Evolutionary conservation across 176 grass and related monocot genomes (phyloP).

Genomic region (Lolium rigidum): DNA sequence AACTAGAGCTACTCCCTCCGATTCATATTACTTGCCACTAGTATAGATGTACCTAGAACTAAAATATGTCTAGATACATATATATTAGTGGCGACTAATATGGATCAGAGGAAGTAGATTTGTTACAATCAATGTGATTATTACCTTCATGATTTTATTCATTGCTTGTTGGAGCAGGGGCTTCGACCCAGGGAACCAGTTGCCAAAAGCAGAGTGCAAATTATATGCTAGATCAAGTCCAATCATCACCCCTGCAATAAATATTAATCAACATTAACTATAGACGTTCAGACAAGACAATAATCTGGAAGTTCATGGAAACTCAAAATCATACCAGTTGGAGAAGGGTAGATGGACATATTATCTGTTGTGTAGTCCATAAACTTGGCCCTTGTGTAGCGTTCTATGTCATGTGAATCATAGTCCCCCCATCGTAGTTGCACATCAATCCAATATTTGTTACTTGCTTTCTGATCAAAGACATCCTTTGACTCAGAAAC

Average conservation of each 20-base stretch:
- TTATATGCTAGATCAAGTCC: slow-evolving; percentile 97
- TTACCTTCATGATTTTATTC: slow-evolving; percentile 99
- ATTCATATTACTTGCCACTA: too few relatives aligned
- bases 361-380: slow-evolving; percentile 99
- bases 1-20: not conserved
- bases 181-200: slow-evolving; percentile 99
- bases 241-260: slow-evolving; percentile 94
- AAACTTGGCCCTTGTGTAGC: slow-evolving; percentile 97
- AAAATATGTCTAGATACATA: too few relatives aligned
- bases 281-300: not conserved
- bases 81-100: too few relatives aligned
- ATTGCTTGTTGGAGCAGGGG: slow-evolving; percentile 95
- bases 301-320: slow-evolving; percentile 11
- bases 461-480: slow-evolving; percentile 97
- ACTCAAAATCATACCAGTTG: slow-evolving; percentile 71
- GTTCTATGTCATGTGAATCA: slow-evolving; percentile 98
- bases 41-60: too few relatives aligned
- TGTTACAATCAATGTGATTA: slow-evolving; percentile 26
- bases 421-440: slow-evolving; percentile 98
- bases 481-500: slow-evolving; percentile 97
- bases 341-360: slow-evolving; percentile 99
- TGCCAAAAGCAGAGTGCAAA: slow-evolving; percentile 91
- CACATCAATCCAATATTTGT: slow-evolving; percentile 98
- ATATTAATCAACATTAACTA: slow-evolving; percentile 41
- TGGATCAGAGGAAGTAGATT: not conserved